Evolutionary conservation across 1,284 basidiomycete species (phyloP).

Genomic region (Paramarasmius palmivorus): DNA sequence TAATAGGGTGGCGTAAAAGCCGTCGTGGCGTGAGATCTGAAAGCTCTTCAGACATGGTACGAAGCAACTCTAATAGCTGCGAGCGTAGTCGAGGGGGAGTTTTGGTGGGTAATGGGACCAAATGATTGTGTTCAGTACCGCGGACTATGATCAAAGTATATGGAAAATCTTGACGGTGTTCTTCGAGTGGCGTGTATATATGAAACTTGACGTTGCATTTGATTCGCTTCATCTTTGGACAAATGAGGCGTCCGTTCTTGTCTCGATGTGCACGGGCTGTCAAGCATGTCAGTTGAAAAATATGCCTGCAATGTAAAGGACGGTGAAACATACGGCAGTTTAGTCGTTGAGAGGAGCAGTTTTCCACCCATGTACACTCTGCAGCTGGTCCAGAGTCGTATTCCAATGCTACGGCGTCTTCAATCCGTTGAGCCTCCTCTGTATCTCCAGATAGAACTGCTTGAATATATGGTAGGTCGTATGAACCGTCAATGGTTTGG

Average conservation of each 20-base stretch:
- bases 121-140: slow-evolving; percentile 19
- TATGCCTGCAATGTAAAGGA: background rate
- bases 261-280: background rate
- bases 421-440: slow-evolving; percentile 21
- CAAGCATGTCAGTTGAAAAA: background rate
- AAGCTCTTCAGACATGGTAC: slow-evolving; percentile 17
- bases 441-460: slow-evolving; percentile 21
- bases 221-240: slow-evolving; percentile 7
- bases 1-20: slow-evolving; percentile 21
- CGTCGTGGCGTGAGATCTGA: slow-evolving; percentile 23
- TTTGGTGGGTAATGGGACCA: slow-evolving; percentile 19
- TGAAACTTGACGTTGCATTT: slow-evolving; percentile 15
- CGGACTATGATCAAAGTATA: slow-evolving; percentile 13
- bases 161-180: slow-evolving; percentile 15
- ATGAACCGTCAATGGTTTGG: too few species aligned
- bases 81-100: slow-evolving; percentile 13
- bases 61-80: slow-evolving; percentile 10
- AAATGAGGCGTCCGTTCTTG: slow-evolving; percentile 5
- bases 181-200: slow-evolving; percentile 17
- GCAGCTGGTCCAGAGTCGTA: slow-evolving; percentile 20
- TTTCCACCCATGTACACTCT: slow-evolving; percentile 15
- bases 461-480: slow-evolving; percentile 25
- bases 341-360: slow-evolving; percentile 12
- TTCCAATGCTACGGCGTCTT: slow-evolving; percentile 15
- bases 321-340: slow-evolving; percentile 20